A percentile compares a stretch with the other conserved stretches of the same genome.
Evolutionary conservation across 768 basidiomycete genomes (phyloP).

Genomic region (Podaxis sp.): DNA sequence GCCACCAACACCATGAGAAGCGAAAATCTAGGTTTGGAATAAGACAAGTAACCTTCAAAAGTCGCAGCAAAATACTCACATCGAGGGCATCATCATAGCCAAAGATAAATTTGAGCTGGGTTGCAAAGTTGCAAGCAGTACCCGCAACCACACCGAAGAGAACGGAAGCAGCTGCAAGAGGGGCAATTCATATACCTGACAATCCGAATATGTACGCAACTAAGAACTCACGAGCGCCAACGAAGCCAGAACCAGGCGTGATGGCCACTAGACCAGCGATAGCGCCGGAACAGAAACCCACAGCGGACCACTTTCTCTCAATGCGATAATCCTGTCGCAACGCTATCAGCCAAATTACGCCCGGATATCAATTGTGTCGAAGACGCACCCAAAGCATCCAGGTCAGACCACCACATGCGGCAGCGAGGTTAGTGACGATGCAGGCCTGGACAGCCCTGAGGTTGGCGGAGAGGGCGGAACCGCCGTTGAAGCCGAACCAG

Average conservation of each 20-base stretch:
- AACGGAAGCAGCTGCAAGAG: conserved; percentile 68
- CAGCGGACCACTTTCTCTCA: conserved; percentile 90
- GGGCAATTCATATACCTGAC: neutral
- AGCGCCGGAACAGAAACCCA: conserved; percentile 95
- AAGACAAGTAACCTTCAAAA: neutral
- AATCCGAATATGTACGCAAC: neutral
- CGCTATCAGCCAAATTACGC: neutral
- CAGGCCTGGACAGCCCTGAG: conserved; percentile 85
- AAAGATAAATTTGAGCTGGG: conserved; percentile 84
- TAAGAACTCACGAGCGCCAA: conserved; percentile 57
- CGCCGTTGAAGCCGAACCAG: conserved; percentile 97
- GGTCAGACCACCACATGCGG: conserved; percentile 81
- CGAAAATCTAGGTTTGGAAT: conserved; percentile 72
- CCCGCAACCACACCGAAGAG: conserved; percentile 85
- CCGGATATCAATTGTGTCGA: neutral
- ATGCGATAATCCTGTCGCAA: conserved; percentile 77
- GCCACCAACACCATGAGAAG: conserved; percentile 79
- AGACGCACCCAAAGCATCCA: conserved; percentile 85
- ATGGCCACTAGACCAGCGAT: conserved; percentile 90
- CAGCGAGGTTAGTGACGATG: conserved; percentile 92
- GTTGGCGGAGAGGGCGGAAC: conserved; percentile 87
- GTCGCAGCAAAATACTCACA: conserved; percentile 39
- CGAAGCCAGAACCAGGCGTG: conserved; percentile 81
- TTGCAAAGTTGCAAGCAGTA: conserved; percentile 91
- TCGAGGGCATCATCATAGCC: conserved; percentile 81